Conservation (phyloP, 768 basidiomycete genomes). For the Tricholomella constricta region DNA sequence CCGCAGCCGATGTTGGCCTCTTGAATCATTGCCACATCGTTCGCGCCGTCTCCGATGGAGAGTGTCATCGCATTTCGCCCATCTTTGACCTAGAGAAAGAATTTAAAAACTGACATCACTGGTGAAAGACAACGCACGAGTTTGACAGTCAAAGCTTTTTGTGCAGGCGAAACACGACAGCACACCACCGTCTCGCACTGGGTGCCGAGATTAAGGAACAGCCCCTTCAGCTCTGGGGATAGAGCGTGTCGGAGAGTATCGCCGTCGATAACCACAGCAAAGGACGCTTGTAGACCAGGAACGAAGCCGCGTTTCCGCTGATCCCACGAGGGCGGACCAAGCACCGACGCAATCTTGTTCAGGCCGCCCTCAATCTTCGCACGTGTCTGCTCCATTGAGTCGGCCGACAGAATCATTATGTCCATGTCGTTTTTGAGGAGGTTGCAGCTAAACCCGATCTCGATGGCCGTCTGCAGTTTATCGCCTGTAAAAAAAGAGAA, state of each 20-base stretch:
- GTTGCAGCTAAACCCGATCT: constrained; percentile 97
- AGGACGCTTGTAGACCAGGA: constrained; percentile 66
- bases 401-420: constrained; percentile 94
- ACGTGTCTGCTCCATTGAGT: constrained; percentile 70
- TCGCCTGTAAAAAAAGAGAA: constrained; percentile 68
- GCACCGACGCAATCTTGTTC: constrained; percentile 89
- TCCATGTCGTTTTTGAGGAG: constrained; percentile 94
- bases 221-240: constrained; percentile 69
- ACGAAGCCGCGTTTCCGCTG: constrained; percentile 66
- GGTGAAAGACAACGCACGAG: constrained; percentile 51
- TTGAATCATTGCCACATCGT: constrained; percentile 99
- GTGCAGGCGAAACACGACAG: constrained; percentile 95
- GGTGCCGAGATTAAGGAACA: constrained; percentile 91
- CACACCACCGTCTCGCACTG: constrained; percentile 99
- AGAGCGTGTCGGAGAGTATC: constrained; percentile 88
- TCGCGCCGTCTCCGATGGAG: constrained; percentile 96
- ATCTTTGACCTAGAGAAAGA: constrained; percentile 76
- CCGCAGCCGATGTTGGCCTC: constrained; percentile 99
- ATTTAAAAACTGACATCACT: background rate
- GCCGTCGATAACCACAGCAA: constrained; percentile 96
- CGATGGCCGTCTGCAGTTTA: constrained; percentile 97
- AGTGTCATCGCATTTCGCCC: constrained; percentile 95
- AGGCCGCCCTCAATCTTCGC: constrained; percentile 89
- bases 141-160: constrained; percentile 97
- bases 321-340: constrained; percentile 73